phyloP scores from a whole-genome alignment of 1,139 yeast species.

The Candida mesenterica region DNA sequence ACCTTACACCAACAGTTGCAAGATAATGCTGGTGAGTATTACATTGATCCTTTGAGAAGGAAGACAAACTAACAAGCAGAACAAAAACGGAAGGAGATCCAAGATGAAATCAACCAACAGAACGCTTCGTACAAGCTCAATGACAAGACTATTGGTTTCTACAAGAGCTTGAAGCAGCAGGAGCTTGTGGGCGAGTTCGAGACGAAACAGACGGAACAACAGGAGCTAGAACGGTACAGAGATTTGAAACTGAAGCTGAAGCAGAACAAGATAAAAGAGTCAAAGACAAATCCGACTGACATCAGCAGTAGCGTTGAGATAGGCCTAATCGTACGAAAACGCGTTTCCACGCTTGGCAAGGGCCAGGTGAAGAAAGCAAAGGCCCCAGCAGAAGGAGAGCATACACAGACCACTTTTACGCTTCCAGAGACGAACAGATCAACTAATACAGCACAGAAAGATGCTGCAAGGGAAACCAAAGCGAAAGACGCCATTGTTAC shows the following conservation, averaged over 20 bases:
- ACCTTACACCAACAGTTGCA: constrained; percentile 16
- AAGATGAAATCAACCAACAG: constrained; percentile 14
- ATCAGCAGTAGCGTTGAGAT: background rate
- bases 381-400: no score
- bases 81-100: constrained; percentile 16
- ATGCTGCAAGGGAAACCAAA: no score
- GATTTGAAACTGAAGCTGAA: constrained; percentile 3
- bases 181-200: constrained; percentile 17
- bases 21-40: constrained; percentile 17
- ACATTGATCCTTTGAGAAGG: background rate
- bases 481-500: background rate
- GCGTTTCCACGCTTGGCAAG: background rate
- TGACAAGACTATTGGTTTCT: constrained; percentile 19
- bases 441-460: no score
- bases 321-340: background rate
- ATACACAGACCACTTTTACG: no score
- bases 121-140: constrained; percentile 19
- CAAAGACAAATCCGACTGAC: background rate
- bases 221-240: constrained; percentile 10
- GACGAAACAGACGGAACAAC: constrained; percentile 8
- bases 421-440: no score
- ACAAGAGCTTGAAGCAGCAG: constrained; percentile 20
- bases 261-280: background rate
- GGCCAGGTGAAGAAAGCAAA: no score
- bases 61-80: constrained; percentile 11